Base-by-base conservation (phyloP, 192 early-diverging fungal genomes). In the Anaeromyces robustus region DNA sequence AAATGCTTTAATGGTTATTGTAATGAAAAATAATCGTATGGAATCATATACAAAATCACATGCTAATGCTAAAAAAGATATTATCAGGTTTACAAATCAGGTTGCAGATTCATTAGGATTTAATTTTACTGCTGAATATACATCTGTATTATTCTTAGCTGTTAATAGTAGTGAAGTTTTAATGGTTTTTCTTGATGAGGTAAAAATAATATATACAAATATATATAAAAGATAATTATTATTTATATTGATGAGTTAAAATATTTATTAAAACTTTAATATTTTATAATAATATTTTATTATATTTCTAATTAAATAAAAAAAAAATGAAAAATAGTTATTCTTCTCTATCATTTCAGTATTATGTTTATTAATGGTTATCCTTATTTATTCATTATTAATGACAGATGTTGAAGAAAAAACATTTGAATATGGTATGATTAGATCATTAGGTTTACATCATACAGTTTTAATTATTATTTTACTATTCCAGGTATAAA, bases 391-490 rank as follows among this genome's bases (percentile, higher is more conserved):
- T 41, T 85, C 85, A 16, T 77, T 85, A 29, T 79, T 85, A 13
- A 78, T 85, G 41, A 79, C 85, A 28, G 83, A 85, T 77, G 85
- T 85, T 28, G 83, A 83, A 59, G 82, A 83, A 78, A 85, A 85
- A 68, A 85, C 85, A 28, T 85, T 84, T 79, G 85, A 85, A 77
- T 85, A 84, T 52, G 85, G 85, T 28, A 85, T 85, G 85, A 80
- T 85, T 14, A 29, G 85, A 30, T 84, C 31, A 12, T 52, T 85
- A 16, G 85, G 85, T 19, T 68, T 85, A 83, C 78, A 68, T 43
- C 85, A 85, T 34, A 77, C 19, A 1, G 30, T 43, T 19, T 30
- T 85, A 43, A 80, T 85, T 29, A 78, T 81, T 18, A 79, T 85
- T 4, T 78, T 85, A 17, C 77, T 83, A n/a, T 82, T 80, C 26